phyloP scores from a whole-genome alignment of 345 rosid species.

The Noccaea bulbosa region DNA sequence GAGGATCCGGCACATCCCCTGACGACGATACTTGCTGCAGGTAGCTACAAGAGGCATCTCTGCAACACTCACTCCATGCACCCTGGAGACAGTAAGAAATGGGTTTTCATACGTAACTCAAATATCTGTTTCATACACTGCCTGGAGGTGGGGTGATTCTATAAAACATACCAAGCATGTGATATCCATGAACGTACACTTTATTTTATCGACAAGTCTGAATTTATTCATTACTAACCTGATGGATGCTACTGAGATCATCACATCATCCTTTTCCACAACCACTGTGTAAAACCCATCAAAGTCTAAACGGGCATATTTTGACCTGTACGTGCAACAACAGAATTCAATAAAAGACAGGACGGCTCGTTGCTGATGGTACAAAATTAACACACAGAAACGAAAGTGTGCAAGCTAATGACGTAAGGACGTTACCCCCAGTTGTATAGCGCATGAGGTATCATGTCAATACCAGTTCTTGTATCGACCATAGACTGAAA shows the following conservation, averaged over 20 bases:
- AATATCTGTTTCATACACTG: constrained; percentile 7
- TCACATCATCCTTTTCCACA: constrained; percentile 83
- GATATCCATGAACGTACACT: constrained; percentile 18
- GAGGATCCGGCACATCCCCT: constrained; percentile 90
- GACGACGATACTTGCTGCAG: constrained; percentile 82
- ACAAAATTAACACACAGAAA: constrained; percentile 20
- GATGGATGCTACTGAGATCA: constrained; percentile 89
- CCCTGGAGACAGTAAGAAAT: constrained; percentile 52
- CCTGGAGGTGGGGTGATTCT: background rate
- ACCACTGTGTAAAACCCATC: constrained; percentile 81
- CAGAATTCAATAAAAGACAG: constrained; percentile 2
- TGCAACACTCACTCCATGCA: constrained; percentile 81
- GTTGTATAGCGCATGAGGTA: constrained; percentile 86
- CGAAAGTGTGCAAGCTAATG: constrained; percentile 30
- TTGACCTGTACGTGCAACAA: constrained; percentile 63
- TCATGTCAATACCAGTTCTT: constrained; percentile 92
- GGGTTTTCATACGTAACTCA: constrained; percentile 16
- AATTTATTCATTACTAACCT: constrained; percentile 61
- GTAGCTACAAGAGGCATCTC: constrained; percentile 99
- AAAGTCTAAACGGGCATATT: constrained; percentile 79
- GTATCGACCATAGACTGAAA: constrained; percentile 94
- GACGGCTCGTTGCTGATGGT: background rate
- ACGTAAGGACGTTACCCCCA: constrained; percentile 63
- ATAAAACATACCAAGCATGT: constrained; percentile 5
- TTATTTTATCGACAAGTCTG: too few relatives aligned